Percentiles rank a stretch among this genome's conserved stretches.
These are phyloP conservation scores for Rhododendron kiyosumense DNA, from an alignment of 148 eudicot species.

Conservation along the genomic window DNA sequence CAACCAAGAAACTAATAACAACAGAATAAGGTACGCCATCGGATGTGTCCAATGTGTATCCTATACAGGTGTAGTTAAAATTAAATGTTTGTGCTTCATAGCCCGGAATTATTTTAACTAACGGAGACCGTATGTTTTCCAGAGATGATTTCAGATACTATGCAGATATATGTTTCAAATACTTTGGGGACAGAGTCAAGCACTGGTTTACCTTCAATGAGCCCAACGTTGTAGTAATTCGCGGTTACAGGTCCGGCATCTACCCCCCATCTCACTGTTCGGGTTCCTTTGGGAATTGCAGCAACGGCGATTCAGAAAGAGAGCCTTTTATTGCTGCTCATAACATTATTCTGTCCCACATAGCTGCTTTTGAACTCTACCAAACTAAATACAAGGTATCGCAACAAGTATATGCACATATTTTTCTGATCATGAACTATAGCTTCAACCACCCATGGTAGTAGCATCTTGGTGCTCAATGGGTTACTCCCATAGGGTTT, in stretches of 20 bases:
- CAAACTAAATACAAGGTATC: slow-evolving; percentile 56
- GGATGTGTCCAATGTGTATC: not conserved
- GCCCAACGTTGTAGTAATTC: slow-evolving; percentile 42
- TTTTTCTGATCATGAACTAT: not conserved
- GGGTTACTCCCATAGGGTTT: not conserved
- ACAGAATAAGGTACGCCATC: not conserved
- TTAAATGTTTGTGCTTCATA: not conserved
- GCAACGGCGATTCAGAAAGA: slow-evolving; percentile 52
- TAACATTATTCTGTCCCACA: slow-evolving; percentile 65
- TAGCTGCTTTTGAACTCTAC: slow-evolving; percentile 46
- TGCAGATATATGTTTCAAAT: slow-evolving; percentile 53
- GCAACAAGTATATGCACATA: not conserved
- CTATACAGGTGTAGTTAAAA: not conserved
- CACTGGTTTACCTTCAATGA: slow-evolving; percentile 69
- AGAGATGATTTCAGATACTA: slow-evolving; percentile 61
- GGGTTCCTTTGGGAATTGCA: slow-evolving; percentile 52
- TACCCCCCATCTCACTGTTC: slow-evolving; percentile 71
- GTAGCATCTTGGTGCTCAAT: not conserved
- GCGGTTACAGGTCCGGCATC: slow-evolving; percentile 47
- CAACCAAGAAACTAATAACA: not conserved
- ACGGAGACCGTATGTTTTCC: slow-evolving; percentile 7
- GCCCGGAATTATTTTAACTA: not conserved
- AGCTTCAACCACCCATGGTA: not conserved
- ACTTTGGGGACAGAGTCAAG: slow-evolving; percentile 59
- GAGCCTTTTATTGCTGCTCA: slow-evolving; percentile 76